phyloP scores from a whole-genome alignment of 352 stramenopile species.

The Globisporangium ultimum region DNA sequence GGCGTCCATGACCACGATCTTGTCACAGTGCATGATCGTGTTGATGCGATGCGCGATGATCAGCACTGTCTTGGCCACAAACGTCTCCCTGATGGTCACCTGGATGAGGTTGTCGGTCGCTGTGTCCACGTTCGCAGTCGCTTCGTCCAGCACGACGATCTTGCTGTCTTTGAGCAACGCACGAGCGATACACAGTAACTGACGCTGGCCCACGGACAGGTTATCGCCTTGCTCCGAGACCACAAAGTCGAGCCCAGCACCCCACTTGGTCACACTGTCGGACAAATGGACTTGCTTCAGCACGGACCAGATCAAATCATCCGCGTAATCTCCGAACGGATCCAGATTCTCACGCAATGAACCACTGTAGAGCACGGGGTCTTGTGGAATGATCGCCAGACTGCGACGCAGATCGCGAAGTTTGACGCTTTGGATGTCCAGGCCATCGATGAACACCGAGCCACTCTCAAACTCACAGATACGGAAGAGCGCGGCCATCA shows the following conservation, averaged over 20 bases:
- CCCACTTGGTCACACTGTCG: conserved; percentile 17
- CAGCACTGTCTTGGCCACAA: conserved; percentile 87
- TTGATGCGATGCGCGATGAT: conserved; percentile 95
- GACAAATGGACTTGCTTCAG: conserved; percentile 73
- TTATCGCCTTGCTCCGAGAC: conserved; percentile 43
- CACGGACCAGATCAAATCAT: conserved; percentile 73
- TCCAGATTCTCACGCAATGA: conserved; percentile 25
- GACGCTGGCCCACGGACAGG: conserved; percentile 46
- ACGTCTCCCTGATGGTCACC: conserved; percentile 50
- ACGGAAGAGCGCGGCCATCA: conserved; percentile 25
- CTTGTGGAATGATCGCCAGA: conserved; percentile 36
- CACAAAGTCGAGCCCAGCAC: conserved; percentile 14
- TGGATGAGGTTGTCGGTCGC: conserved; percentile 88
- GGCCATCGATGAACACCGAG: conserved; percentile 74
- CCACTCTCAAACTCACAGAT: conserved; percentile 40
- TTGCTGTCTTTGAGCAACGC: conserved; percentile 88
- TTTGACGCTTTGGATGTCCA: conserved; percentile 44
- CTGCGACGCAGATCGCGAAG: conserved; percentile 21
- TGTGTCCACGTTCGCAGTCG: conserved; percentile 87
- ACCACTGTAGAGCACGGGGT: conserved; percentile 23
- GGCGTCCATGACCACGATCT: conserved; percentile 89
- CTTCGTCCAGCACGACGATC: conserved; percentile 91
- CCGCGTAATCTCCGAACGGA: conserved; percentile 26
- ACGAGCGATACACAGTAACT: conserved; percentile 85
- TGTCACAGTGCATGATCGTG: conserved; percentile 94